Evolutionary conservation across 2,329 filamentous ascomycete genomes (phyloP).

Genomic region (Aspergillus pseudoterreus): DNA sequence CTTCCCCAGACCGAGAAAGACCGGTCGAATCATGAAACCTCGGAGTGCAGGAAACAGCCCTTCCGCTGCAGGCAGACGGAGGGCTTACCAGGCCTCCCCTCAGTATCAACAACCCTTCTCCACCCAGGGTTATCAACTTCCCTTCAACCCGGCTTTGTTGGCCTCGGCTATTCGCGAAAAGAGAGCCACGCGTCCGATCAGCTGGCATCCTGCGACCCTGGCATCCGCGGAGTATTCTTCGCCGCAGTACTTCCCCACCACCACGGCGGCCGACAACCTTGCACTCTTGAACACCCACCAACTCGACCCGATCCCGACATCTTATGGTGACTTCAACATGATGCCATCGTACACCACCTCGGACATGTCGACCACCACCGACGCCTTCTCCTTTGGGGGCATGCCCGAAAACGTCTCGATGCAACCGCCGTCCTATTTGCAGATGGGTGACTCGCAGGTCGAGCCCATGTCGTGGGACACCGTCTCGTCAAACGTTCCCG

Average conservation of each 20-base stretch:
- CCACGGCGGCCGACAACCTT: constrained; percentile 15
- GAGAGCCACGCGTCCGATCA: constrained; percentile 58
- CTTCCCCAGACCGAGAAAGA: constrained; percentile 49
- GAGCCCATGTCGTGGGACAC: constrained; percentile 26
- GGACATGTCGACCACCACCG: constrained; percentile 17
- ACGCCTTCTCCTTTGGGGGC: constrained; percentile 19
- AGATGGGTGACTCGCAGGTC: constrained; percentile 23
- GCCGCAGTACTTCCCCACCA: constrained; percentile 16
- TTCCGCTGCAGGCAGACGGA: constrained; percentile 45
- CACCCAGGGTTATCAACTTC: constrained; percentile 32
- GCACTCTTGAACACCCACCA: constrained; percentile 17
- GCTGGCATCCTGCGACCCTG: constrained; percentile 68
- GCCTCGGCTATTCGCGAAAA: constrained; percentile 30
- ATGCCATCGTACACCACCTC: constrained; percentile 20
- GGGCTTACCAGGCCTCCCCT: constrained; percentile 48
- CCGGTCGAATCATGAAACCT: constrained; percentile 57
- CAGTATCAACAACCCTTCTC: constrained; percentile 34
- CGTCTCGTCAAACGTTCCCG: constrained; percentile 13
- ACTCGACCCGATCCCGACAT: constrained; percentile 14
- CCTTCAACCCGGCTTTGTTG: constrained; percentile 44
- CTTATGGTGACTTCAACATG: constrained; percentile 17
- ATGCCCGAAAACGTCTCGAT: constrained; percentile 19
- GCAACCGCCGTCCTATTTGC: constrained; percentile 19
- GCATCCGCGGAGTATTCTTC: constrained; percentile 27
- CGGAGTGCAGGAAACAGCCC: constrained; percentile 68